Evolutionary conservation across 306 rosid genomes (phyloP), one percentile per base, ranked within the genome.

Genomic region (Hylodesmum podocarpum): DNA sequence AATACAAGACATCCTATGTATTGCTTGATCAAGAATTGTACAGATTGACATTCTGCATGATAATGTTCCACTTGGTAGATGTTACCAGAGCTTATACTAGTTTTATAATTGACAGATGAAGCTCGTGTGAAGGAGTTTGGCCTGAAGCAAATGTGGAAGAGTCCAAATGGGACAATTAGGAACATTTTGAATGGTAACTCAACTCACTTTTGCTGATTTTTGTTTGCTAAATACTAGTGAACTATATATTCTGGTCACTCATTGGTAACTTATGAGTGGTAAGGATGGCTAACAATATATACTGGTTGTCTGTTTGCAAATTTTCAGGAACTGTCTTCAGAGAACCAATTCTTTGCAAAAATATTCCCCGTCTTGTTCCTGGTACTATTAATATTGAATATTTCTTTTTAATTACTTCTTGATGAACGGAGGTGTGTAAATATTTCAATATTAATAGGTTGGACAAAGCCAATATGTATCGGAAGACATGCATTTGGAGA

Each of bases 401-500:
- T 76, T 65, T 21, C 2, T 66, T 67, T 78, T 7, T 5, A 46
- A 19, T 47, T 43, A 34, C 40, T 34, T 8, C 24, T 73, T 76
- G 82, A 40, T 65, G 49, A 55, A 40, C 72, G 76, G 51, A 63
- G 37, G 22, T 55, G 39, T 64, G 18, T 55, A 21, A 28, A 13
- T 33, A 21, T 84, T 73, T 84, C 53, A 74, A 59, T 58, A 78
- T 71, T 85, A 14, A 65, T 78, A 95, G 99, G 99, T 59, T 95
- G 99, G 99, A 92, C 91, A 8, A 92, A 89, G 88, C 81, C 97
- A 37, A 95, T 95, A 72, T 95, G 99, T 81, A 92, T 95, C 37
- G 99, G 99, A 82, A 91, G 99, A 74, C 99, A 95, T 87, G 99
- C 99, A 55, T 95, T 95, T 75, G 99, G 99, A 43, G 99, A 95